Evolutionary conservation across 1,139 yeast species (phyloP).

Genomic region (Diutina siamensis): DNA sequence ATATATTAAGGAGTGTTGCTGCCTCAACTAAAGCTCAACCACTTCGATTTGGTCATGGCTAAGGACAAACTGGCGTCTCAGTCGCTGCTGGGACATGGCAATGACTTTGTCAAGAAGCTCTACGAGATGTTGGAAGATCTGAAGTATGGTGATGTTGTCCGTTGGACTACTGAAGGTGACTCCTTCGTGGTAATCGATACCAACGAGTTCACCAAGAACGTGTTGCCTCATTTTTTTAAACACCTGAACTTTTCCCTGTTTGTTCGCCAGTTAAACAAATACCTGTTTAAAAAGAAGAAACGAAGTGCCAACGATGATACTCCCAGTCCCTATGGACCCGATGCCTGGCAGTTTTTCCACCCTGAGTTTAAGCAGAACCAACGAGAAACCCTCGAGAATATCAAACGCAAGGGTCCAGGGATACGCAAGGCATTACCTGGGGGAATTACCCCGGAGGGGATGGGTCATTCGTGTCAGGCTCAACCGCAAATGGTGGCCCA

Average conservation of each 20-base stretch:
- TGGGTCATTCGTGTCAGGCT: conserved; percentile 6
- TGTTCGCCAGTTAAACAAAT: conserved; percentile 52
- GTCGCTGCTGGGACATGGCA: conserved; percentile 12
- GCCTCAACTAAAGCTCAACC: not conserved
- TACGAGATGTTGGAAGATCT: conserved; percentile 81
- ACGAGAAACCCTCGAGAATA: conserved; percentile 60
- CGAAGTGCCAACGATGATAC: conserved; percentile 48
- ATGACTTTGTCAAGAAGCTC: conserved; percentile 66
- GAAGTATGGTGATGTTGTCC: conserved; percentile 56
- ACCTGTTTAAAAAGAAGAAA: conserved; percentile 13
- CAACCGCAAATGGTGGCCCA: conserved; percentile 8
- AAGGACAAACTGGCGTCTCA: not conserved
- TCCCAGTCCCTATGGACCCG: conserved; percentile 55
- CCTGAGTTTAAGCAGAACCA: conserved; percentile 74
- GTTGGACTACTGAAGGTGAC: conserved; percentile 79
- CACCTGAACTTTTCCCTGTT: conserved; percentile 81
- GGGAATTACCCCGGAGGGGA: conserved; percentile 6
- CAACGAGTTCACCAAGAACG: conserved; percentile 34
- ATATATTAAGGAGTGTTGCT: not conserved
- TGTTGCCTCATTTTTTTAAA: conserved; percentile 56
- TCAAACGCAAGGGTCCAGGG: conserved; percentile 67
- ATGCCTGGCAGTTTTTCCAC: conserved; percentile 92
- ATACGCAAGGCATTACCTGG: conserved; percentile 26
- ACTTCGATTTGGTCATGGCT: not conserved
- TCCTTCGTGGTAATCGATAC: conserved; percentile 84